Evolutionary conservation across 306 rosid genomes (phyloP), one percentile per base, ranked within the genome.

Genomic region (Senna tora): DNA sequence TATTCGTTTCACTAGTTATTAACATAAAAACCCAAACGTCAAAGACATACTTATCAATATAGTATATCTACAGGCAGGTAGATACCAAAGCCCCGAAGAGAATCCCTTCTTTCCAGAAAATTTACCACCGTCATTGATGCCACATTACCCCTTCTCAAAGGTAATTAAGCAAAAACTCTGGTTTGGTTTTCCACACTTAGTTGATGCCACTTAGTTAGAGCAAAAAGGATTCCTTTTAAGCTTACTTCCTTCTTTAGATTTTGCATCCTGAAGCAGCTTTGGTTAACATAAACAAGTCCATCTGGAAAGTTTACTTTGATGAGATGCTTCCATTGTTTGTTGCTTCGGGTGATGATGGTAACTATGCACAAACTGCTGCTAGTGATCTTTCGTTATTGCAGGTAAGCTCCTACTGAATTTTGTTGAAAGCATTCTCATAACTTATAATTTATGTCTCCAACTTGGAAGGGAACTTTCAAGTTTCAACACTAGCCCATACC

Each of bases 331-430:
- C 96, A 0, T 66, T 82, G 71, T 80, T 91, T 53, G 87, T 79
- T 65, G 55, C 60, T 38, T 50, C 86, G 0, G 96, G 97, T 2
- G 90, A 89, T 67, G 96, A 95, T 73, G 99, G 96, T 43, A 89
- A 88, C 69, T 91, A 95, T 75, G 99, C 90, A 5, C 76, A 85
- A 74, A 87, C 99, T 46, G 99, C 97, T 36, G 91, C 93, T 20
- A 81, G 79, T 66, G 99, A 95, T 85, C 97, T 95, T 58, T 80
- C 80, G 16, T 84, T 96, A 68, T 88, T 95, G 74, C 97, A 95
- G 96, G 99, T 88, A 74, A 72, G 30, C 30, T 25, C 30, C 3
- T 25, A 25, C 3, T 25, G 30, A 25, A 20, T 65, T 67, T 68
- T 45, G 46, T 77, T 46, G 17, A 71, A 32, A 57, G 20, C 32